Conservation (phyloP, 1,284 basidiomycete species). For the Cryptococcus sp. region DNA sequence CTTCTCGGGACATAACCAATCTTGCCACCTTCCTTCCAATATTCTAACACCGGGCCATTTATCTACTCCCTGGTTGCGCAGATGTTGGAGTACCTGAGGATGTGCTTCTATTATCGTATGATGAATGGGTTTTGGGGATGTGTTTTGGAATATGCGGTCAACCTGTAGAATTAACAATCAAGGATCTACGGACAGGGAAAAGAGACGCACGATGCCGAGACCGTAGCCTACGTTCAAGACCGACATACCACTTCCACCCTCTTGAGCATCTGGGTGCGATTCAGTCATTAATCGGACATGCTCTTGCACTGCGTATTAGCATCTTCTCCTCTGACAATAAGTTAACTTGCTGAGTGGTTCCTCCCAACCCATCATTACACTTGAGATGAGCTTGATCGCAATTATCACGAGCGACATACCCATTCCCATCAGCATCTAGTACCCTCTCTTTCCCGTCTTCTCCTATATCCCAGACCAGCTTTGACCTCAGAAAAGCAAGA, state of each 20-base stretch:
- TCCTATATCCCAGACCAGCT: conserved; percentile 67
- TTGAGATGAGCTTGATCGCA: conserved; percentile 4
- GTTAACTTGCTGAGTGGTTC: conserved; percentile 61
- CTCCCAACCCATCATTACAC: conserved; percentile 97
- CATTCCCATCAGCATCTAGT: conserved; percentile 58
- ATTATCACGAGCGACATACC: conserved; percentile 55
- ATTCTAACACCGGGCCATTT: conserved; percentile 71
- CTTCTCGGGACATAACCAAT: conserved; percentile 57
- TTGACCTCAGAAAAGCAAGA: conserved; percentile 67
- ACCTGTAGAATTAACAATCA: conserved; percentile 54
- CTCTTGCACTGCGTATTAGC: conserved; percentile 47
- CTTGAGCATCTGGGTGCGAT: conserved; percentile 52
- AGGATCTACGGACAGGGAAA: not conserved
- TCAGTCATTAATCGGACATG: conserved; percentile 55
- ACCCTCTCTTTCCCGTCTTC: conserved; percentile 66
- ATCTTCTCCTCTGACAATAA: conserved; percentile 4
- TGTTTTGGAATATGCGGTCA: conserved; percentile 70
- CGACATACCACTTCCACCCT: conserved; percentile 53
- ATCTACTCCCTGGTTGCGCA: conserved; percentile 71
- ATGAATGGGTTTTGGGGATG: conserved; percentile 52
- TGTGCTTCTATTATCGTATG: conserved; percentile 97
- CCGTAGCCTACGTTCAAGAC: conserved; percentile 93
- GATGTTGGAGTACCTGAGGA: conserved; percentile 77
- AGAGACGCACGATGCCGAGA: conserved; percentile 72
- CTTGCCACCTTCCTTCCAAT: conserved; percentile 90